Base-by-base conservation (phyloP, 768 basidiomycete genomes). In the Agrocybe praecox region DNA sequence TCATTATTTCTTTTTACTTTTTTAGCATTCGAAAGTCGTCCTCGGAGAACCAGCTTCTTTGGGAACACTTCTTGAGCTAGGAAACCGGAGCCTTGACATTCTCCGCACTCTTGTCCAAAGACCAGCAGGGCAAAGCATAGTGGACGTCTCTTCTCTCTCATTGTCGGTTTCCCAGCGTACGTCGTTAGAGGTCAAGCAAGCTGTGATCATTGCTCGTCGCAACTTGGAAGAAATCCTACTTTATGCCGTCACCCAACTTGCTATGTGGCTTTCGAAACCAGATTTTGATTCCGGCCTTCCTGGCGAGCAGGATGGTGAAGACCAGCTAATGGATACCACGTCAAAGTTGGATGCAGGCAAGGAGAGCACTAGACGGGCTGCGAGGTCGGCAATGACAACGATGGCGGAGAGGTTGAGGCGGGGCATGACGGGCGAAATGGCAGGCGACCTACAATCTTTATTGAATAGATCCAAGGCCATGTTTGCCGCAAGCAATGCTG, bases 61-160 rank as follows among this genome's bases (percentile, higher is more conserved):
- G 52, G 94, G 94, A 17, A 95, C 94, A 0, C 72, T 96, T 7
- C 80, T 94, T n/a, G 94, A 96, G 72, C 74, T 95, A 4, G 90
- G 86, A 1, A 91, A 89, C 54, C 86, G 85, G 57, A 86, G 88
- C 0, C 75, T 91, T 33, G 93, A 94, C 60, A 78, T 90, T 17
- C 76, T 94, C 40, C 80, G 85, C 8, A 81, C 86, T 53, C 83
- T 93, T 29, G 80, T 85, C 40, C 80, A 81, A 55, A 79, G 82
- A 21, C 87, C 88, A 1, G 75, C 83, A 0, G 79, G 81, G 9
- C 85, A 89, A 65, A 77, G 78, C 24, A 72, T 87, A 21, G 75
- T 79, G 1, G 64, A 70, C n/a, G 59, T 66, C 12, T 55, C 65
- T 0, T 59, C 69, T 10, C 62, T 73, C 4, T 40, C 36, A 40